A percentile compares a stretch with the other conserved stretches of the same genome.
Evolutionary conservation across 1,284 basidiomycete species (phyloP).

Genomic region (Agaricales sp.): DNA sequence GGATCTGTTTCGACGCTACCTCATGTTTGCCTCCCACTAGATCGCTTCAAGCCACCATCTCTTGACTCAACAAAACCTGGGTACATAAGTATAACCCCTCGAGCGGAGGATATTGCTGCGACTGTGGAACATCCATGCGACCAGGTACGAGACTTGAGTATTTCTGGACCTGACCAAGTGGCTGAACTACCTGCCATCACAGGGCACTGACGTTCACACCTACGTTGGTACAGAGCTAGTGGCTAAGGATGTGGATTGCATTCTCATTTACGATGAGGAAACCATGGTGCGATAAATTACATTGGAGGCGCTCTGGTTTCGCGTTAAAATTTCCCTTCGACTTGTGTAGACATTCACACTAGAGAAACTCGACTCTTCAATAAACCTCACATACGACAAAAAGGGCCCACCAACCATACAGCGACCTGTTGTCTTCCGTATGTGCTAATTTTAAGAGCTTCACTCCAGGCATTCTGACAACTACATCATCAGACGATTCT

Average conservation of each 20-base stretch:
- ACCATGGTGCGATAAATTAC: constrained; percentile 36
- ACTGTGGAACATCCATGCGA: constrained; percentile 52
- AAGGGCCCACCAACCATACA: constrained; percentile 27
- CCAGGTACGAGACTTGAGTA: constrained; percentile 35
- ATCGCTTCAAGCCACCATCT: constrained; percentile 64
- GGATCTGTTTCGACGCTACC: neutral
- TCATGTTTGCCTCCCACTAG: constrained; percentile 23
- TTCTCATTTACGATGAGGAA: constrained; percentile 68
- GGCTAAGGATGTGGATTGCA: constrained; percentile 60
- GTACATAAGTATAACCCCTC: constrained; percentile 44
- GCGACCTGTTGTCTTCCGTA: constrained; percentile 35
- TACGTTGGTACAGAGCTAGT: constrained; percentile 47
- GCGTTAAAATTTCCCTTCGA: constrained; percentile 5
- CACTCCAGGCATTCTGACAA: constrained; percentile 1
- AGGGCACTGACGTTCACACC: constrained; percentile 45
- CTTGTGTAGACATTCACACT: constrained; percentile 49
- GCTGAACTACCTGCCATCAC: constrained; percentile 4
- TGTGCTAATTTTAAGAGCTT: constrained; percentile 12
- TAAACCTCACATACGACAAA: constrained; percentile 42
- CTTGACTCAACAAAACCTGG: constrained; percentile 56
- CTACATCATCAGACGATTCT: too few species aligned
- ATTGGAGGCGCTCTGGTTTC: neutral
- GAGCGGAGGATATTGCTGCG: constrained; percentile 37
- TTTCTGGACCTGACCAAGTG: neutral
- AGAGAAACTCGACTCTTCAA: constrained; percentile 62